Evolutionary conservation across 371 early-diverging fungal genomes (phyloP).

Genomic region (Mucor racemosus): DNA sequence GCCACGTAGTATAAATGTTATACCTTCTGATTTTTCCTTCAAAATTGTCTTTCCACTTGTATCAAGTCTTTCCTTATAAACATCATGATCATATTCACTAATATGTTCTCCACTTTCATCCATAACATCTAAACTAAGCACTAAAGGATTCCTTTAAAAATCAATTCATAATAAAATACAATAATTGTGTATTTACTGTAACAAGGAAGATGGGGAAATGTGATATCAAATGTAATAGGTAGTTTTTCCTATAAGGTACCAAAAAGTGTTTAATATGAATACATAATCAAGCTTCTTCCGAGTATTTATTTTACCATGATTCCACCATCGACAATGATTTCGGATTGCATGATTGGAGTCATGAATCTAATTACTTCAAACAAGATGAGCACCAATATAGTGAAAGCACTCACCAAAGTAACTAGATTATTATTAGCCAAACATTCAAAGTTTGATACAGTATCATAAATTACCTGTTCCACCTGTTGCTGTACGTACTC

Average conservation of each 20-base stretch:
- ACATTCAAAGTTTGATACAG: neutral
- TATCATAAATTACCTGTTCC: slow-evolving; percentile 66
- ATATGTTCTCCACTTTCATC: slow-evolving; percentile 89
- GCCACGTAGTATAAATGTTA: neutral
- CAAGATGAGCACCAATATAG: slow-evolving; percentile 76
- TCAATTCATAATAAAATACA: neutral
- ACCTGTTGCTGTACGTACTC: slow-evolving; percentile 88
- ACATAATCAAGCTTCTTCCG: neutral
- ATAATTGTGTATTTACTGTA: slow-evolving; percentile 59
- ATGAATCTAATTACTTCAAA: slow-evolving; percentile 82
- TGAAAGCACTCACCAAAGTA: slow-evolving; percentile 72
- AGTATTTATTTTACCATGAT: slow-evolving; percentile 51
- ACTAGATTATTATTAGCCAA: slow-evolving; percentile 48
- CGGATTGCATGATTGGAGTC: slow-evolving; percentile 68
- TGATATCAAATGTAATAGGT: slow-evolving; percentile 85
- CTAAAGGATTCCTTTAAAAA: slow-evolving; percentile 30
- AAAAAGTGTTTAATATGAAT: neutral
- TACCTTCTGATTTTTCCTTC: slow-evolving; percentile 59
- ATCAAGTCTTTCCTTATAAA: slow-evolving; percentile 81
- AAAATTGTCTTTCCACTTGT: slow-evolving; percentile 69
- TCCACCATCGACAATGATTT: slow-evolving; percentile 84
- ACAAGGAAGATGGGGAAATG: slow-evolving; percentile 91
- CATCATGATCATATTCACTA: slow-evolving; percentile 76
- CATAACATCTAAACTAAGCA: slow-evolving; percentile 92
- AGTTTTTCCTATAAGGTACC: slow-evolving; percentile 75